Conservation (phyloP, 2,329 filamentous ascomycete genomes). For the Pestalotiopsis sp. region DNA sequence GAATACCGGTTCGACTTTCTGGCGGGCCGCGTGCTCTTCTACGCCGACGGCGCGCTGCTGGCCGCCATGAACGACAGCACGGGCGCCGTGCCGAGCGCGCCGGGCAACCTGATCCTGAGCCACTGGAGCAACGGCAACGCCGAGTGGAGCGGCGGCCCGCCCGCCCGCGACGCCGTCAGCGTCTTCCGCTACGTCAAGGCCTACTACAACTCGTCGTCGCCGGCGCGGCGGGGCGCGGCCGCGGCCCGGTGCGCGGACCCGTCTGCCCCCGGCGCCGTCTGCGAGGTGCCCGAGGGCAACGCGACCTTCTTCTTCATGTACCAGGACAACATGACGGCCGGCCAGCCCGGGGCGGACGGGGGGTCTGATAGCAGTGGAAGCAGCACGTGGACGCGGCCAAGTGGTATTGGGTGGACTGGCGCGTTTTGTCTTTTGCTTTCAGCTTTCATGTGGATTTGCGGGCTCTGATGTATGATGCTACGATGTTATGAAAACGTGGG, state of each 20-base stretch:
- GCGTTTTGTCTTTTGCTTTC: conserved; percentile 13
- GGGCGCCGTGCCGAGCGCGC: conserved; percentile 56
- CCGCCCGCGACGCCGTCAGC: conserved; percentile 60
- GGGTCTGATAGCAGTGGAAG: conserved; percentile 10
- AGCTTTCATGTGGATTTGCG: conserved; percentile 13
- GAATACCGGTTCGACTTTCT: conserved; percentile 82
- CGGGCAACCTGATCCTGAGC: conserved; percentile 70
- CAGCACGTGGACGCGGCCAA: conserved; percentile 33
- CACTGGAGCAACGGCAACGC: conserved; percentile 80
- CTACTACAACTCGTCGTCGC: conserved; percentile 73
- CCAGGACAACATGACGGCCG: conserved; percentile 45
- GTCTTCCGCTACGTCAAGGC: conserved; percentile 72
- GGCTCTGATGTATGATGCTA: conserved; percentile 9
- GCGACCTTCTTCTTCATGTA: conserved; percentile 52
- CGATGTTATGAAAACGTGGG: background rate
- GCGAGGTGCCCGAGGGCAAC: conserved; percentile 50
- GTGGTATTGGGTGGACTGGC: conserved; percentile 40
- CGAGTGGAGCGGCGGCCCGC: conserved; percentile 72
- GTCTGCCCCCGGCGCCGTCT: conserved; percentile 40
- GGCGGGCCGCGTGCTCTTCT: conserved; percentile 64
- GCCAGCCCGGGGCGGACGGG: conserved; percentile 43
- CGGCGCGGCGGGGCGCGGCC: conserved; percentile 39
- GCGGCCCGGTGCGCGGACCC: conserved; percentile 42
- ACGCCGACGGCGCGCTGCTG: conserved; percentile 63
- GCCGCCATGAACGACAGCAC: conserved; percentile 51